These are phyloP conservation scores for Heliamphora pulchella DNA, from an alignment of 179 eudicot species.

Conservation along the genomic window DNA sequence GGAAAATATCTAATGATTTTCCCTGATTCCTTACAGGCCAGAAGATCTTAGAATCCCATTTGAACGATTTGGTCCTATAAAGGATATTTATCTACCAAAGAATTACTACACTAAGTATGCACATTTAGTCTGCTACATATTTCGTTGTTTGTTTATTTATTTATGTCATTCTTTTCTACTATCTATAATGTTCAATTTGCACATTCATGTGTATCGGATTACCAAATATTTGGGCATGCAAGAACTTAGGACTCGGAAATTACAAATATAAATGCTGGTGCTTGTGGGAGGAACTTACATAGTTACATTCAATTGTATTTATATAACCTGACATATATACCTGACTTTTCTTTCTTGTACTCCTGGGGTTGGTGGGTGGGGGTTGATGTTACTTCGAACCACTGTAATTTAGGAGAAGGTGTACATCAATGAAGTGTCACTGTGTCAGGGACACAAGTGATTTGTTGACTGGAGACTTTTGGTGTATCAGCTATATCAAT, in stretches of 20 bases:
- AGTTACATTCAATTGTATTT: not conserved
- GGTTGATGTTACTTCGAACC: too few species aligned
- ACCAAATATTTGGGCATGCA: not conserved
- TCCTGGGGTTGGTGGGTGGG: too few species aligned
- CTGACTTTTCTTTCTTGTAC: not conserved
- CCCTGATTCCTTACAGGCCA: conserved; percentile 42
- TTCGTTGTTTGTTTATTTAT: not conserved
- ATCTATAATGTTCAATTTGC: not conserved
- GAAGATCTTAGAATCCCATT: conserved; percentile 68
- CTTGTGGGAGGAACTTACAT: not conserved
- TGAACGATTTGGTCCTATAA: conserved; percentile 73
- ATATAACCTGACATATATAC: not conserved
- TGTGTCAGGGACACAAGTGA: too few species aligned
- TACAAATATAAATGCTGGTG: not conserved
- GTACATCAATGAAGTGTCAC: too few species aligned
- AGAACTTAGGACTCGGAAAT: not conserved
- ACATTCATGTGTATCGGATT: not conserved
- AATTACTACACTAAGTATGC: conserved; percentile 73
- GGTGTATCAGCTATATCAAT: too few species aligned
- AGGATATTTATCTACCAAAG: conserved; percentile 78
- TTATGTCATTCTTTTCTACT: not conserved
- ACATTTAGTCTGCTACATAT: not conserved
- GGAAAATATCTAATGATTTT: conserved; percentile 5
- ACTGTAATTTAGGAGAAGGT: too few species aligned
- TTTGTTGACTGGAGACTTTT: too few species aligned